These are phyloP conservation scores for Schwanniomyces occidentalis DNA, from an alignment of 805 yeast species.

Conservation along the genomic window DNA sequence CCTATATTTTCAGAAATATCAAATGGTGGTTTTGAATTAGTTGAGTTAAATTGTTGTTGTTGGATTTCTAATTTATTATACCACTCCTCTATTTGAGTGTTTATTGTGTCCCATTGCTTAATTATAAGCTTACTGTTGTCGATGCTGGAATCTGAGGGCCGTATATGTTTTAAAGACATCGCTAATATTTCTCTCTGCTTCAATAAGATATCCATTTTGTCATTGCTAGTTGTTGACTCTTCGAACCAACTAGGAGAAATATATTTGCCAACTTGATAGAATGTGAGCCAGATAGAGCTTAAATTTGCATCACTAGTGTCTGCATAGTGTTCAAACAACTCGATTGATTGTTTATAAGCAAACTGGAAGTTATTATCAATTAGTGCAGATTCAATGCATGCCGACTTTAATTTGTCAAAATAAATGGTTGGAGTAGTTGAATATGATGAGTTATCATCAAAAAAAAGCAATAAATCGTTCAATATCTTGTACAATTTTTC, in stretches of 20 bases:
- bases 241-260: conserved; percentile 29
- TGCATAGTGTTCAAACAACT: conserved; percentile 31
- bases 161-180: conserved; percentile 42
- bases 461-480: conserved; percentile 41
- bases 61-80: conserved; percentile 12
- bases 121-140: conserved; percentile 57
- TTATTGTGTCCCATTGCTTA: conserved; percentile 62
- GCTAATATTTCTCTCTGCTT: conserved; percentile 59
- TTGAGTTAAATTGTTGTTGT: conserved; percentile 2
- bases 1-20: conserved; percentile 12
- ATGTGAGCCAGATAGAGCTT: conserved; percentile 61
- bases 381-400: conserved; percentile 68
- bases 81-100: conserved; percentile 29
- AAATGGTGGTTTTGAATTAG: neutral
- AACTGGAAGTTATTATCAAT: conserved; percentile 60
- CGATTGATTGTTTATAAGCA: conserved; percentile 49
- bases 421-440: conserved; percentile 12
- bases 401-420: conserved; percentile 36
- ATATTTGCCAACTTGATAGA: conserved; percentile 70
- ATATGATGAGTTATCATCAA: conserved; percentile 21
- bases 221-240: conserved; percentile 22
- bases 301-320: conserved; percentile 14
- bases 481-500: conserved; percentile 43
- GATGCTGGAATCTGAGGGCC: conserved; percentile 41
- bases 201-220: conserved; percentile 26